Conservation (phyloP, 352 stramenopile genomes). For the Globisporangium cederbergense region DNA sequence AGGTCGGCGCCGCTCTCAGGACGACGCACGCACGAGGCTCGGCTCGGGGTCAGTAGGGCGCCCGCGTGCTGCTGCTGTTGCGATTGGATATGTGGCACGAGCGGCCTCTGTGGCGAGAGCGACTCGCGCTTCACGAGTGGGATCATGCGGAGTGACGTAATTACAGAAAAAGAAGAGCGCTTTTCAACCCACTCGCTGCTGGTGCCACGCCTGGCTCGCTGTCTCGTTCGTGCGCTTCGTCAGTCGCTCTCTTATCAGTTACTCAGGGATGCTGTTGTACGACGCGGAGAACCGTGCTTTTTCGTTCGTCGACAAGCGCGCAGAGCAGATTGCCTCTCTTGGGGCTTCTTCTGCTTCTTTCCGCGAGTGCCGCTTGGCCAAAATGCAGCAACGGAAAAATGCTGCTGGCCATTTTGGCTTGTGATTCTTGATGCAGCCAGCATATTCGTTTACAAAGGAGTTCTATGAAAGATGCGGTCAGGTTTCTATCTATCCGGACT, state of each 20-base stretch:
- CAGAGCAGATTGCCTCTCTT: not conserved
- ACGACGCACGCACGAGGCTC: not conserved
- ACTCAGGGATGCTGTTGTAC: not conserved
- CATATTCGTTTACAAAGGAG: too few species aligned
- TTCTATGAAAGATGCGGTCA: too few species aligned
- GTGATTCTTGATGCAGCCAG: too few species aligned
- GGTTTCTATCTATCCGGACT: too few species aligned
- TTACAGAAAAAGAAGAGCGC: conserved; percentile 1
- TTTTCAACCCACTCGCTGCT: conserved; percentile 17
- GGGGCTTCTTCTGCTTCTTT: conserved; percentile 8
- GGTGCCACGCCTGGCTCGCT: not conserved
- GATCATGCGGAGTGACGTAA: conserved; percentile 19
- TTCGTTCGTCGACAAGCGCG: conserved; percentile 3
- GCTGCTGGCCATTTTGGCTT: not conserved
- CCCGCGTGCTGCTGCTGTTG: conserved; percentile 1
- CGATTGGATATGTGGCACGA: not conserved
- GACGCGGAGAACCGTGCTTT: not conserved
- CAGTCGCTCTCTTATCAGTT: not conserved
- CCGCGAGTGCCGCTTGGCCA: not conserved
- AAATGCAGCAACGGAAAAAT: not conserved
- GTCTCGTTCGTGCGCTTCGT: not conserved
- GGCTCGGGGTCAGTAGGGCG: not conserved
- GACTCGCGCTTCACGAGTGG: conserved; percentile 14
- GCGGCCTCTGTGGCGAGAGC: conserved; percentile 5
- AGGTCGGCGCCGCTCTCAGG: conserved; percentile 19